phyloP scores from a whole-genome alignment of 1,284 basidiomycete genomes.

The Cryptococcus sp. region DNA sequence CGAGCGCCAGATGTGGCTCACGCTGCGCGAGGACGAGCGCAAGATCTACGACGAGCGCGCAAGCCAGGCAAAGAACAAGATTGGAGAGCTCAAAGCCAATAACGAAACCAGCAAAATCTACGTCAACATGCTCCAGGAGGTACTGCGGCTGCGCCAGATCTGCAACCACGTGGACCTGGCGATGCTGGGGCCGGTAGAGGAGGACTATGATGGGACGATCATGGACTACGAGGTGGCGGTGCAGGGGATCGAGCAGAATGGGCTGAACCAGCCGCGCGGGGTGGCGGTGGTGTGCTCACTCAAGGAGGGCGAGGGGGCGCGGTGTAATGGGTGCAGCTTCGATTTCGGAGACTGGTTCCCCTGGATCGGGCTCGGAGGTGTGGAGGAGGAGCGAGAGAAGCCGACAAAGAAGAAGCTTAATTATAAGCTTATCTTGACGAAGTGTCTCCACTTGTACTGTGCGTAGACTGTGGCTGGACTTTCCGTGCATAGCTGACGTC shows the following conservation, averaged over 20 bases:
- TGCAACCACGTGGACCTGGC: slow-evolving; percentile 95
- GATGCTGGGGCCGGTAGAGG: slow-evolving; percentile 52
- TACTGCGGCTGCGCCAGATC: slow-evolving; percentile 89
- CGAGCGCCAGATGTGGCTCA: slow-evolving; percentile 78
- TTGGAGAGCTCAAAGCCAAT: slow-evolving; percentile 72
- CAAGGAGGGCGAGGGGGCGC: slow-evolving; percentile 73
- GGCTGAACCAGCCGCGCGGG: slow-evolving; percentile 73
- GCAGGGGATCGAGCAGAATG: slow-evolving; percentile 70
- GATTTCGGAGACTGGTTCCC: slow-evolving; percentile 63
- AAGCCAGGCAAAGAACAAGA: slow-evolving; percentile 28
- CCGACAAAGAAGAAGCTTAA: slow-evolving; percentile 30
- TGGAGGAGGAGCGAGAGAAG: slow-evolving; percentile 45
- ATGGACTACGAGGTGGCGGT: slow-evolving; percentile 70
- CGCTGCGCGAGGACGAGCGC: slow-evolving; percentile 79
- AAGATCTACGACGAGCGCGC: slow-evolving; percentile 83
- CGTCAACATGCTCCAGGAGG: slow-evolving; percentile 93
- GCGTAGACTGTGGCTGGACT: slow-evolving; percentile 16
- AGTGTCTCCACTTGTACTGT: slow-evolving; percentile 93
- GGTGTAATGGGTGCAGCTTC: slow-evolving; percentile 78
- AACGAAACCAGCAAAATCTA: slow-evolving; percentile 90
- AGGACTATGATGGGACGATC: slow-evolving; percentile 59
- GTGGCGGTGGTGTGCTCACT: slow-evolving; percentile 74
- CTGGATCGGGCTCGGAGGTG: slow-evolving; percentile 49
- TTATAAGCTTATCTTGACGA: slow-evolving; percentile 63
- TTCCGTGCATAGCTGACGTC: not conserved